Percentiles rank a stretch among this genome's conserved stretches.
Evolutionary conservation across 768 basidiomycete genomes (phyloP).

Genomic region (Mycena venus): DNA sequence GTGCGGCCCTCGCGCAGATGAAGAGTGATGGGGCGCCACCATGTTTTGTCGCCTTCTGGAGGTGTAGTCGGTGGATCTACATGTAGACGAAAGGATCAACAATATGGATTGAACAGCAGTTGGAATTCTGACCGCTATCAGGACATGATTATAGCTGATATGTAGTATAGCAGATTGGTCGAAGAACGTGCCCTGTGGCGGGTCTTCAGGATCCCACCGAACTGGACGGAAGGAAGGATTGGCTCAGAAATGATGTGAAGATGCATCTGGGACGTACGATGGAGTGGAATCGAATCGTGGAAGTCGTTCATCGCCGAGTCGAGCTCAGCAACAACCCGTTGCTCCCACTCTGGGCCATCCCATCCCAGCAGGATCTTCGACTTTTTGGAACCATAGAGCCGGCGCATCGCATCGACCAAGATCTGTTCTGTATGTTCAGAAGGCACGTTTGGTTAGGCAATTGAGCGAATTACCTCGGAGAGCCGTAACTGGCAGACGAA

Average conservation of each 20-base stretch:
- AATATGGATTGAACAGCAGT: slow-evolving; percentile 46
- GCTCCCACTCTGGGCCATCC: slow-evolving; percentile 69
- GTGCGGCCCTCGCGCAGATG: slow-evolving; percentile 66
- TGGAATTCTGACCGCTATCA: slow-evolving; percentile 53
- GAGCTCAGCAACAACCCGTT: slow-evolving; percentile 68
- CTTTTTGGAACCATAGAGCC: slow-evolving; percentile 61
- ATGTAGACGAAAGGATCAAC: slow-evolving; percentile 39
- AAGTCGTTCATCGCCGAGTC: slow-evolving; percentile 73
- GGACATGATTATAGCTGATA: slow-evolving; percentile 54
- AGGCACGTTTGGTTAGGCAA: too few relatives aligned
- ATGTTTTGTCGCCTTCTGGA: slow-evolving; percentile 47
- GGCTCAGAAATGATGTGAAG: background rate
- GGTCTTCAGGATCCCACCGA: slow-evolving; percentile 33
- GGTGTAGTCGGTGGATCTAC: slow-evolving; percentile 62
- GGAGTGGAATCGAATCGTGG: slow-evolving; percentile 70
- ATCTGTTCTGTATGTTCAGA: slow-evolving; percentile 47
- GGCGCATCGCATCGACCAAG: slow-evolving; percentile 69
- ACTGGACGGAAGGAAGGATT: slow-evolving; percentile 19
- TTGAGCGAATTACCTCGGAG: slow-evolving; percentile 43
- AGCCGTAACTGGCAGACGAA: slow-evolving; percentile 70
- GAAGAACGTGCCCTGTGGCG: slow-evolving; percentile 46
- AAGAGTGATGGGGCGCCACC: slow-evolving; percentile 57
- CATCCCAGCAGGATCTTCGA: slow-evolving; percentile 52
- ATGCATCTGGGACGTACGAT: slow-evolving; percentile 50
- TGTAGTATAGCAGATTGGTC: slow-evolving; percentile 55